phyloP scores from a whole-genome alignment of 2,329 filamentous ascomycete species.

The Fusarium albosuccineum region DNA sequence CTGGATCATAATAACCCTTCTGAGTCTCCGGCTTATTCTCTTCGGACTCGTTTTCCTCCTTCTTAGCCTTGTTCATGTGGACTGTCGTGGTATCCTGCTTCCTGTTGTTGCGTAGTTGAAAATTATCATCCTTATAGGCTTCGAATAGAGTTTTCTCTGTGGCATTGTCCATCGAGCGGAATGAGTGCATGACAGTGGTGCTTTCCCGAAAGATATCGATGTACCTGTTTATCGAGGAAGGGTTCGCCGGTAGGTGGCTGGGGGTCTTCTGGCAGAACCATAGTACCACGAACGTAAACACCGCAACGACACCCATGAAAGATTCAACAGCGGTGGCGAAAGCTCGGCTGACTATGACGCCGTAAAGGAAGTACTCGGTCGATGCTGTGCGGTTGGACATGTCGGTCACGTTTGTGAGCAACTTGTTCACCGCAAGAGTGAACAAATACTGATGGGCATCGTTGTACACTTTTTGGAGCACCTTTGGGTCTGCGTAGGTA shows the following conservation, averaged over 20 bases:
- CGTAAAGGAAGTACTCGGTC: conserved; percentile 37
- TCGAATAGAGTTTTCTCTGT: conserved; percentile 24
- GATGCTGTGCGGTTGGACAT: conserved; percentile 11
- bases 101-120: conserved; percentile 21
- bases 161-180: conserved; percentile 23
- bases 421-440: conserved; percentile 36
- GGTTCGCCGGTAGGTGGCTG: conserved; percentile 42
- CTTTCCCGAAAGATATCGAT: conserved; percentile 39
- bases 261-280: conserved; percentile 19
- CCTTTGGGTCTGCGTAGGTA: conserved; percentile 17
- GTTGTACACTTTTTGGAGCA: conserved; percentile 35
- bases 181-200: background rate
- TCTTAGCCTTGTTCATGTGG: background rate
- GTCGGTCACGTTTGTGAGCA: conserved; percentile 36
- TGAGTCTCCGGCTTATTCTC: background rate
- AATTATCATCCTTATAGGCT: conserved; percentile 21
- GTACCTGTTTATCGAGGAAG: conserved; percentile 43
- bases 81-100: background rate
- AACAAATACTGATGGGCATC: conserved; percentile 51
- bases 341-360: conserved; percentile 50
- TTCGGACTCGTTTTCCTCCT: background rate
- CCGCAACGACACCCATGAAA: conserved; percentile 39
- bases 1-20: conserved; percentile 42
- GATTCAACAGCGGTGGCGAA: conserved; percentile 50
- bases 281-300: conserved; percentile 24